Evolutionary conservation across 805 yeast species (phyloP).

Genomic region (Schizosaccharomyces octosporus): DNA sequence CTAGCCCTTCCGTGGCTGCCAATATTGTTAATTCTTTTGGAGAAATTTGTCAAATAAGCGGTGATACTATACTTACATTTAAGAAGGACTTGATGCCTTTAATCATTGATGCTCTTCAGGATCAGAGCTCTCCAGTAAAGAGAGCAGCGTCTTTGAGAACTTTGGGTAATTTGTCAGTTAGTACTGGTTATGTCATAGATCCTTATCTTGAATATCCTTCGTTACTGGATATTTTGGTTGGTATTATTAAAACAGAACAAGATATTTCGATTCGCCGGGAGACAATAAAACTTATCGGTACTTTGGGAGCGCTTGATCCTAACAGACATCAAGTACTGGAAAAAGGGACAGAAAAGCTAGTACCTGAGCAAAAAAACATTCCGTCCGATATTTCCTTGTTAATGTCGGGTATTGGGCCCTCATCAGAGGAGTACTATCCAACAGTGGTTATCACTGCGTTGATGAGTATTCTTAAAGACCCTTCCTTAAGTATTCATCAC

Average conservation of each 20-base stretch:
- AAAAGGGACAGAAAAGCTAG: conserved; percentile 25
- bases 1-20: conserved; percentile 60
- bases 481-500: conserved; percentile 65
- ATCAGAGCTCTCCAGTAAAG: conserved; percentile 68
- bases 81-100: conserved; percentile 64
- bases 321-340: conserved; percentile 84
- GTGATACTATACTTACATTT: conserved; percentile 54
- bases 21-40: conserved; percentile 73
- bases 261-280: conserved; percentile 57
- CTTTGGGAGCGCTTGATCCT: conserved; percentile 89
- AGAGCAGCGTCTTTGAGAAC: conserved; percentile 76
- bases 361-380: conserved; percentile 56
- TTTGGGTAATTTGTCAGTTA: conserved; percentile 65
- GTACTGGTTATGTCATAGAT: conserved; percentile 85
- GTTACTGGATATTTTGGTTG: conserved; percentile 53
- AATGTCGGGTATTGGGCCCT: conserved; percentile 86
- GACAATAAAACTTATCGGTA: conserved; percentile 72
- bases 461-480: conserved; percentile 62
- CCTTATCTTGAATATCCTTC: conserved; percentile 85
- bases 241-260: conserved; percentile 58
- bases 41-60: conserved; percentile 68
- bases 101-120: conserved; percentile 67
- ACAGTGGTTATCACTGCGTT: conserved; percentile 77
- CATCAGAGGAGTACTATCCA: conserved; percentile 74
- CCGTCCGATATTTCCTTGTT: conserved; percentile 71